These are phyloP conservation scores for Oryza coarctata DNA, from an alignment of 176 grass and related monocot genomes.

Conservation along the genomic window DNA sequence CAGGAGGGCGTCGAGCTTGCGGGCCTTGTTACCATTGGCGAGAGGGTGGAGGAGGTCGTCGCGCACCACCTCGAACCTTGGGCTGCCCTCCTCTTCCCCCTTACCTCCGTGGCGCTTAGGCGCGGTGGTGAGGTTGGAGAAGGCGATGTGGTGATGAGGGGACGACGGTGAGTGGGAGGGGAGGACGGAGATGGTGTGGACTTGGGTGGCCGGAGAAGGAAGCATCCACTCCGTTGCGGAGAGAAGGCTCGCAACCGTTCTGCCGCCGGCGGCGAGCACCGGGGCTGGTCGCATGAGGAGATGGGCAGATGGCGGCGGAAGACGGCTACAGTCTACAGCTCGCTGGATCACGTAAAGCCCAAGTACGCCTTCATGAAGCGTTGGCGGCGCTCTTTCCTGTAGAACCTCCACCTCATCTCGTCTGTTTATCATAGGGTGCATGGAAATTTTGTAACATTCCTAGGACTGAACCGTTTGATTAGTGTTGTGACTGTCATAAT, in stretches of 20 bases:
- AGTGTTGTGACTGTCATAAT: no score
- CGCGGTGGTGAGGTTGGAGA: constrained; percentile 48
- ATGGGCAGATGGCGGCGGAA: constrained; percentile 19
- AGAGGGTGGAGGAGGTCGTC: constrained; percentile 92
- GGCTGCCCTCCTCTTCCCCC: not conserved
- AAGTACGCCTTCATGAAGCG: not conserved
- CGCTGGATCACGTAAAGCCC: not conserved
- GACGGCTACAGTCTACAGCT: not conserved
- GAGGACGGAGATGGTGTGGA: constrained; percentile 61
- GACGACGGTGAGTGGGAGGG: constrained; percentile 13
- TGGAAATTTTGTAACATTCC: no score
- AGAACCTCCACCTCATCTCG: no score
- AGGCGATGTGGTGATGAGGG: constrained; percentile 28
- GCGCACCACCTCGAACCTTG: constrained; percentile 58
- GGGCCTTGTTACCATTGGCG: constrained; percentile 89
- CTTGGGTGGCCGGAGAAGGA: constrained; percentile 52
- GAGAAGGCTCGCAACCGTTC: constrained; percentile 33
- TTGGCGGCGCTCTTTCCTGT: not conserved
- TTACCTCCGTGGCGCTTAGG: constrained; percentile 2
- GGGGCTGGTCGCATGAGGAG: constrained; percentile 32
- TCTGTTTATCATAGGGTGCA: no score
- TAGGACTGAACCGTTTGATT: no score
- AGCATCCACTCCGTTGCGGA: constrained; percentile 67
- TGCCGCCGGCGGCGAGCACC: constrained; percentile 38
- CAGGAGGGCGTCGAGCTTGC: constrained; percentile 84